These are phyloP conservation scores for Ceriops tagal DNA, from an alignment of 345 rosid genomes.

Conservation along the genomic window DNA sequence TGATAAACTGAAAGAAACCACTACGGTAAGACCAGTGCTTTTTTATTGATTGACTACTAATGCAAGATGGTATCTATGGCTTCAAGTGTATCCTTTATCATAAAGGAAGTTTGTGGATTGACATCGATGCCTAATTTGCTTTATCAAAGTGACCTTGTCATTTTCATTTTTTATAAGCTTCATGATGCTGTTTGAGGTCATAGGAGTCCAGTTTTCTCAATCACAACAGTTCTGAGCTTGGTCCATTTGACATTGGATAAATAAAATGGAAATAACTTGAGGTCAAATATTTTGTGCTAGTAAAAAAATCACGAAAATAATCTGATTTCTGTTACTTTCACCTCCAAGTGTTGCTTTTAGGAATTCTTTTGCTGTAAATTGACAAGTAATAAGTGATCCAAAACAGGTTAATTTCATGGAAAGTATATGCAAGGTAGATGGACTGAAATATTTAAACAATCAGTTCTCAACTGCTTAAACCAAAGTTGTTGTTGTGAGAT, in stretches of 20 bases:
- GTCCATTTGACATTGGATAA: background rate
- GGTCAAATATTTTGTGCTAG: background rate
- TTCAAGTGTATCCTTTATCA: background rate
- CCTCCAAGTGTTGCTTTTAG: too few species aligned
- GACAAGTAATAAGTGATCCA: too few species aligned
- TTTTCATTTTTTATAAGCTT: background rate
- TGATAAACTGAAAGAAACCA: conserved; percentile 73
- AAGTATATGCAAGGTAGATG: too few species aligned
- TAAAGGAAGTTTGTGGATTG: too few species aligned
- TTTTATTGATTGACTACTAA: background rate
- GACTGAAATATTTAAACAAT: too few species aligned
- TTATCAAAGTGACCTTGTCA: too few species aligned
- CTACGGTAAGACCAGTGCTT: conserved; percentile 55
- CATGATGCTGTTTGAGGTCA: background rate
- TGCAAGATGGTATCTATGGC: background rate
- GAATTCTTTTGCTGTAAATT: too few species aligned
- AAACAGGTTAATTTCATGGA: too few species aligned
- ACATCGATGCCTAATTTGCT: too few species aligned
- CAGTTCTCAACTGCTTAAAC: too few species aligned
- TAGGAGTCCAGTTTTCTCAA: background rate
- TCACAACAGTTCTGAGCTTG: background rate
- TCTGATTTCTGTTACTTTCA: background rate
- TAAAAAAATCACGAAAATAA: background rate
- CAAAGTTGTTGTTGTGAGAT: too few species aligned
- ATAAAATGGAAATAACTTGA: background rate